These are phyloP conservation scores for Fusarium burgessii DNA, from an alignment of 2,329 filamentous ascomycete species.

Conservation along the genomic window DNA sequence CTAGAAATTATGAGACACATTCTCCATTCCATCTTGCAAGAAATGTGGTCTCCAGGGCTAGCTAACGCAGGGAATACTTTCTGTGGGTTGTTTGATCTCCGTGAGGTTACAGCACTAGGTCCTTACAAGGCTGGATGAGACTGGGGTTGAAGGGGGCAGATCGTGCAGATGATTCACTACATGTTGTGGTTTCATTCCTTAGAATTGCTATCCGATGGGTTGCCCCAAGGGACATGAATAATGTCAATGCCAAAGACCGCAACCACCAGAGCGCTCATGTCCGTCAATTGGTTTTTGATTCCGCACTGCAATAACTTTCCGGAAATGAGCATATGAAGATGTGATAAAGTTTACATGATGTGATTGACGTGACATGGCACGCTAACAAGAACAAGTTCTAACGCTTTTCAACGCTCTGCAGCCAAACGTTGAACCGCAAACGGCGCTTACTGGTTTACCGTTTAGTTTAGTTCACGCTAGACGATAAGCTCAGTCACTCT, in stretches of 20 bases:
- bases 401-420: neutral
- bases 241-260: neutral
- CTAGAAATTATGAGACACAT: neutral
- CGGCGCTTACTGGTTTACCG: neutral
- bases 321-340: neutral
- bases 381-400: neutral
- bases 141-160: neutral
- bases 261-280: neutral
- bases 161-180: neutral
- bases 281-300: neutral
- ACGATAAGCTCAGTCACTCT: neutral
- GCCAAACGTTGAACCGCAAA: neutral
- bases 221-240: neutral
- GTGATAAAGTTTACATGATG: neutral
- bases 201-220: neutral
- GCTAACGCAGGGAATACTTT: neutral
- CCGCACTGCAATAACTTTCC: neutral
- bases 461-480: neutral
- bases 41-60: neutral
- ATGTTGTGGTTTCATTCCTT: neutral
- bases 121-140: neutral
- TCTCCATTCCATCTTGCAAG: conserved; percentile 1
- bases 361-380: neutral
- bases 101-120: neutral
- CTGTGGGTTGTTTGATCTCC: neutral